These are phyloP conservation scores for Rhodotorula sp. DNA, from an alignment of 1,284 basidiomycete genomes.

Conservation along the genomic window DNA sequence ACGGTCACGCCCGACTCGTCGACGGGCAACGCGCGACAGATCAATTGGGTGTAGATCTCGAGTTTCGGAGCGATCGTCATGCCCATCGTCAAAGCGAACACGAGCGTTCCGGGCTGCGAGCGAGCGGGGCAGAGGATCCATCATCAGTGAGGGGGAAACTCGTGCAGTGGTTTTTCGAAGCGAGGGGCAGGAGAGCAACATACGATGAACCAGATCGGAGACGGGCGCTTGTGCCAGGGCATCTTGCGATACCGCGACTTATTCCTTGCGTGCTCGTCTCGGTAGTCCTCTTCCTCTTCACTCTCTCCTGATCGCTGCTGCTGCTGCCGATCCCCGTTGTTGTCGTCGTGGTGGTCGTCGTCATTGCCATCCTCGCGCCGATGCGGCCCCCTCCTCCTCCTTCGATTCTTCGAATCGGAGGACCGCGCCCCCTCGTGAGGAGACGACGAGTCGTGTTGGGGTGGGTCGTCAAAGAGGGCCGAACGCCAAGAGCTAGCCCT, in stretches of 20 bases:
- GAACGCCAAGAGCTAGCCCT: neutral
- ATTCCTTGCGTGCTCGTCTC: constrained; percentile 1
- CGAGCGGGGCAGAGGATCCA: no score
- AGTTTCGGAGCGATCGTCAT: constrained; percentile 36
- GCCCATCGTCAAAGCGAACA: constrained; percentile 38
- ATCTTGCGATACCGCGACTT: constrained; percentile 1
- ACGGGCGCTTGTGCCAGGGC: constrained; percentile 31
- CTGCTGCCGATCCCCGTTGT: neutral
- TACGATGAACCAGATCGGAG: constrained; percentile 34
- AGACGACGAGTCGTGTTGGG: neutral
- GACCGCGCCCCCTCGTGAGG: neutral
- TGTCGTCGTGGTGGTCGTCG: neutral
- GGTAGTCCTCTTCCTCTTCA: neutral
- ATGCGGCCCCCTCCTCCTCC: neutral
- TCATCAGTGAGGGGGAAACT: neutral
- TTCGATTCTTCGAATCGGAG: neutral
- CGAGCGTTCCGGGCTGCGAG: constrained; percentile 16
- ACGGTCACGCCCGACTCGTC: constrained; percentile 10
- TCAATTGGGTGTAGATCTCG: constrained; percentile 38
- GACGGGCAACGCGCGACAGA: constrained; percentile 30
- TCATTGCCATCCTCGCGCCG: neutral
- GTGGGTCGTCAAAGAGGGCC: neutral
- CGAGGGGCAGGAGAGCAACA: neutral
- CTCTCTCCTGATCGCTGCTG: neutral
- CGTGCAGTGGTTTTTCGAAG: neutral